Evolutionary conservation across 129 eudicot genomes (phyloP), one percentile per base, ranked within the genome.

Genomic region (Centrapalus pauciflorus): DNA sequence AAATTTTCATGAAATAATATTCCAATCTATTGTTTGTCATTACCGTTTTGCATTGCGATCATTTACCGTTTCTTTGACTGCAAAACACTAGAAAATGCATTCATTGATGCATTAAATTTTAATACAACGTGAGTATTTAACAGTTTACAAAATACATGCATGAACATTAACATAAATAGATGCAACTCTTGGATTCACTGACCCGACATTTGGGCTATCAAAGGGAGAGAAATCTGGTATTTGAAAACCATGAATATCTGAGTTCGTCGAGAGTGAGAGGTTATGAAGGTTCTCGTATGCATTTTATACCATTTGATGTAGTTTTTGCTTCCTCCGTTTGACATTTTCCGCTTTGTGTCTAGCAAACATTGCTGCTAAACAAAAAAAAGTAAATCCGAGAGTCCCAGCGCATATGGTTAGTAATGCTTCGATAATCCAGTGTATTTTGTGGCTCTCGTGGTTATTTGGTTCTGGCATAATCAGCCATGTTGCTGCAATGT

Each of bases 401-500:
- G 69, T 71, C n/a, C 69, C 69, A 14, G 14, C 35, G 10, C 69
- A 61, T 16, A 71, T 45, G 1, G 69, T 60, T 13, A 71, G 5
- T 12, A 71, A 4, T 20, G 34, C 69, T 20, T 46, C 76, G 48
- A 61, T 9, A 60, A 14, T 14, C 76, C 61, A 71, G 37, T 38
- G 9, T 14, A 49, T 3, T 1, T 0, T 33, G 25, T 59, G 56
- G 24, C 14, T 48, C 5, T 49, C 16, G 0, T 6, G 4, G 1
- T n/a, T n/a, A n/a, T n/a, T n/a, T n/a, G 32, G 34, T n/a, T 6
- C 11, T 12, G 52, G 76, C 67, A 32, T 71, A 13, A 61, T 50
- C 2, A 46, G 73, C 77, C 77, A 64, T 4, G 37, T 55, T 9
- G 73, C 73, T 55, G 82, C 78, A 26, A 71, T 43, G 8, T 70